Conservation (phyloP, 2,329 filamentous ascomycete species). For the Ophiostoma montium region DNA sequence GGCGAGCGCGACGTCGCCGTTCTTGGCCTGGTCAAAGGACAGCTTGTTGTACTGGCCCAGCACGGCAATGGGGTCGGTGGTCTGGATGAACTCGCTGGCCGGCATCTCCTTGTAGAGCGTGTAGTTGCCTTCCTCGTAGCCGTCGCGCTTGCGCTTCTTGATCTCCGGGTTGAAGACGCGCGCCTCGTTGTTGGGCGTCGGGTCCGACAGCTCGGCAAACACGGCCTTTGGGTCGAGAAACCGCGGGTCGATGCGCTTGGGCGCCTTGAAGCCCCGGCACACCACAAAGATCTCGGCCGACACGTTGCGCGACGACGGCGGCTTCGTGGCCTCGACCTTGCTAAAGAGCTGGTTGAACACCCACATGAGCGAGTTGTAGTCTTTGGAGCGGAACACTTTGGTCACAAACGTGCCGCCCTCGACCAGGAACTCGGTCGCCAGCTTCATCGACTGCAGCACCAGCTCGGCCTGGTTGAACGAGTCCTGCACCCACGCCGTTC, state of each 20-base stretch:
- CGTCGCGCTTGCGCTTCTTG: slow-evolving; percentile 95
- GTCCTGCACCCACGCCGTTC: slow-evolving; percentile 96
- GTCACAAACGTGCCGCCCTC: slow-evolving; percentile 91
- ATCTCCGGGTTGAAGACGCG: slow-evolving; percentile 96
- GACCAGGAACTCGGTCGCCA: slow-evolving; percentile 83
- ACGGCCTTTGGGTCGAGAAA: slow-evolving; percentile 82
- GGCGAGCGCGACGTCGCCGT: slow-evolving; percentile 73
- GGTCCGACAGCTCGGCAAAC: slow-evolving; percentile 79
- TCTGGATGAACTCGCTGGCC: slow-evolving; percentile 89
- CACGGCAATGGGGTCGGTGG: slow-evolving; percentile 82
- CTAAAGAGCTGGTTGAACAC: slow-evolving; percentile 93
- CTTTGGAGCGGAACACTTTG: slow-evolving; percentile 93
- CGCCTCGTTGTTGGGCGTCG: slow-evolving; percentile 86
- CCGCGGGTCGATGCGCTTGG: slow-evolving; percentile 81
- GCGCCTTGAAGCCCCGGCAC: slow-evolving; percentile 87
- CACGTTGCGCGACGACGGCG: slow-evolving; percentile 87
- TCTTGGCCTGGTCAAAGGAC: slow-evolving; percentile 64
- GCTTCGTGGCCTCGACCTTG: slow-evolving; percentile 94
- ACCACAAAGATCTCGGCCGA: slow-evolving; percentile 98
- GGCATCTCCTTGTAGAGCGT: slow-evolving; percentile 81
- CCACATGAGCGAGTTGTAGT: slow-evolving; percentile 93
- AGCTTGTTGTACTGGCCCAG: slow-evolving; percentile 75
- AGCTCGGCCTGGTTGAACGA: slow-evolving; percentile 96
- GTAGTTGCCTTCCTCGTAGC: slow-evolving; percentile 93
- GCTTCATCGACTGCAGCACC: slow-evolving; percentile 75